Evolutionary conservation across 2,329 filamentous ascomycete genomes (phyloP).

Genomic region (Orbilia ellipsospora): DNA sequence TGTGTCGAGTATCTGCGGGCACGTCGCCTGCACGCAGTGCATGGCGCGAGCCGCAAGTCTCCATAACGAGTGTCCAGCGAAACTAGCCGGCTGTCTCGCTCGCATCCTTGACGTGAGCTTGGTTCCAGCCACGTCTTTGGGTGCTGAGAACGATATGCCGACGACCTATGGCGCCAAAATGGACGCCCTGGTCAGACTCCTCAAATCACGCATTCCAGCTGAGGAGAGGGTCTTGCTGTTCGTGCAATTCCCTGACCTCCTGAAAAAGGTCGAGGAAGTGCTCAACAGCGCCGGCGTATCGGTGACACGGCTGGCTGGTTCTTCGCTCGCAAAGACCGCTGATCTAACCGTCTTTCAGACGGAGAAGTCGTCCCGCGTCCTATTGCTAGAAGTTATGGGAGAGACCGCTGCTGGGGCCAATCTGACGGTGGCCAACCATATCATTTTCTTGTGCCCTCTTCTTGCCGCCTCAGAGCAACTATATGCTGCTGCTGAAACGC

Average conservation of each 20-base stretch:
- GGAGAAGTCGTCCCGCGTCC: slow-evolving; percentile 63
- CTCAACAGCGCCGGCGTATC: slow-evolving; percentile 60
- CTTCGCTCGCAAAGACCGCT: slow-evolving; percentile 59
- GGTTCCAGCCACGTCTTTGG: slow-evolving; percentile 13
- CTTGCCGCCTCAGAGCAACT: slow-evolving; percentile 66
- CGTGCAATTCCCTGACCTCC: slow-evolving; percentile 67
- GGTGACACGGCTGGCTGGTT: slow-evolving; percentile 62
- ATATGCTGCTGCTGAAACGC: slow-evolving; percentile 71
- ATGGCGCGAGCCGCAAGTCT: slow-evolving; percentile 52
- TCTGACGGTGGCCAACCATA: slow-evolving; percentile 72
- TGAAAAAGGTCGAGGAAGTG: slow-evolving; percentile 62
- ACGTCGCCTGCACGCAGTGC: slow-evolving; percentile 64
- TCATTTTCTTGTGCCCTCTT: slow-evolving; percentile 72
- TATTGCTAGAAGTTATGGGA: slow-evolving; percentile 70
- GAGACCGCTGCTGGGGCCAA: slow-evolving; percentile 73
- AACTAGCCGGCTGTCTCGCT: slow-evolving; percentile 30
- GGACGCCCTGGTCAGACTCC: slow-evolving; percentile 22
- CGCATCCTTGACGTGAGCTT: slow-evolving; percentile 8
- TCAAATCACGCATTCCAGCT: slow-evolving; percentile 59
- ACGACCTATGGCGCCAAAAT: slow-evolving; percentile 39
- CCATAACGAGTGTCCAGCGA: slow-evolving; percentile 25
- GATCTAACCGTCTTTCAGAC: slow-evolving; percentile 50
- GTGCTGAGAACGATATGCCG: slow-evolving; percentile 15
- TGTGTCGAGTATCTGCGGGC: slow-evolving; percentile 67
- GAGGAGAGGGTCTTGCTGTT: slow-evolving; percentile 70